A percentile compares a stretch with the other conserved stretches of the same genome.
These are phyloP conservation scores for Coniosporium apollinis DNA, from an alignment of 495 filamentous ascomycete genomes.

Conservation along the genomic window DNA sequence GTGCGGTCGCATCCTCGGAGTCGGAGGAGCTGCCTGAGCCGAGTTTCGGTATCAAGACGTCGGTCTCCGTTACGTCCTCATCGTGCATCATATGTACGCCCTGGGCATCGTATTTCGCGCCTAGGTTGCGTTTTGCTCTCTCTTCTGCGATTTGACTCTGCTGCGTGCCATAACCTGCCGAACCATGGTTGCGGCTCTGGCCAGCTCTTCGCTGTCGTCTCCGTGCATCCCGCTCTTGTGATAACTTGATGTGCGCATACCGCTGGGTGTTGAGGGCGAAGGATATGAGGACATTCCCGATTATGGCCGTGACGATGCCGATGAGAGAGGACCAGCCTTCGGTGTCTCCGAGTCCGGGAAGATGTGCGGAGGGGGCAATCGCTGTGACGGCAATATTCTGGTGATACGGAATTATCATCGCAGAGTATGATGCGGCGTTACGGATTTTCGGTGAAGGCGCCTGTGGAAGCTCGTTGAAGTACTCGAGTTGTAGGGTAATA, in stretches of 20 bases:
- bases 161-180: conserved; percentile 21
- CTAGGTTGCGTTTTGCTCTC: conserved; percentile 10
- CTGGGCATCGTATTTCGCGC: conserved; percentile 3
- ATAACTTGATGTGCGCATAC: conserved; percentile 77
- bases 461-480: too few relatives aligned
- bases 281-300: conserved; percentile 83
- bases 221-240: conserved; percentile 31
- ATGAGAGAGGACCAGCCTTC: conserved; percentile 95
- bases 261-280: conserved; percentile 92
- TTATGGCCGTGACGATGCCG: conserved; percentile 81
- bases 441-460: too few relatives aligned
- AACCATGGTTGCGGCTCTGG: conserved; percentile 5
- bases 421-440: too few relatives aligned
- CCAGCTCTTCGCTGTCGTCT: too few relatives aligned
- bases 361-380: too few relatives aligned
- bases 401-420: too few relatives aligned
- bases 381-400: too few relatives aligned
- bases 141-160: conserved; percentile 13
- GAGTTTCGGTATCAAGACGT: conserved; percentile 18
- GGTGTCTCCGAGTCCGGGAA: too few relatives aligned
- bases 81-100: conserved; percentile 5
- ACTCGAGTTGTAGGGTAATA: too few relatives aligned
- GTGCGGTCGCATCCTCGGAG: conserved; percentile 11
- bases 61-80: too few relatives aligned
- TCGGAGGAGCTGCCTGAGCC: not conserved